These are phyloP conservation scores for Sophora flavescens DNA, from an alignment of 306 rosid species.

Conservation along the genomic window DNA sequence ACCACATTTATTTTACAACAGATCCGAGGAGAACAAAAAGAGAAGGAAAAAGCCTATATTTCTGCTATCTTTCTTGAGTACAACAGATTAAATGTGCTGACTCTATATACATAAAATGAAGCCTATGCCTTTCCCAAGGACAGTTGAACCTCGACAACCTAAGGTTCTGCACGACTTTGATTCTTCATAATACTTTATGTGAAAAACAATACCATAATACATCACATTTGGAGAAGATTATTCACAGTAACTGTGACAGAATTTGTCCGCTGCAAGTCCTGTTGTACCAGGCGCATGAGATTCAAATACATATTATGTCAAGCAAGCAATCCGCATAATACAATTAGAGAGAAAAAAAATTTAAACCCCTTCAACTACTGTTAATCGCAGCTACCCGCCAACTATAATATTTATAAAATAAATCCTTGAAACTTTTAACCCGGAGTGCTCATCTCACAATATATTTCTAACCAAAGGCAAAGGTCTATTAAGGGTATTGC, in stretches of 20 bases:
- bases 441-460: too few species aligned
- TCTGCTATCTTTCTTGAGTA: constrained; percentile 52
- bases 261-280: constrained; percentile 96
- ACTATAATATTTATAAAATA: neutral
- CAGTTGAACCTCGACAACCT: constrained; percentile 37
- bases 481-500: too few species aligned
- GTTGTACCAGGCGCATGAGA: constrained; percentile 49
- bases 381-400: constrained; percentile 8
- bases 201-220: constrained; percentile 33
- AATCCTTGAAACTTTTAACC: neutral
- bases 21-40: constrained; percentile 34
- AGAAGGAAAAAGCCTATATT: constrained; percentile 50
- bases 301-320: constrained; percentile 21
- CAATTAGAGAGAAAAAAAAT: neutral
- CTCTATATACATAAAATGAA: constrained; percentile 68
- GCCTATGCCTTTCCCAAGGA: constrained; percentile 48
- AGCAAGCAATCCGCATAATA: constrained; percentile 6
- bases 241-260: constrained; percentile 91
- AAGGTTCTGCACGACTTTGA: constrained; percentile 26
- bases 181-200: constrained; percentile 37
- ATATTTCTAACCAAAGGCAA: too few species aligned
- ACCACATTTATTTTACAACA: constrained; percentile 54
- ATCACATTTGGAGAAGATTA: constrained; percentile 97
- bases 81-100: constrained; percentile 53
- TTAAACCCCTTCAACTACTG: constrained; percentile 13